Evolutionary conservation across 2,329 filamentous ascomycete genomes (phyloP).

Genomic region (Xylaria sp.): DNA sequence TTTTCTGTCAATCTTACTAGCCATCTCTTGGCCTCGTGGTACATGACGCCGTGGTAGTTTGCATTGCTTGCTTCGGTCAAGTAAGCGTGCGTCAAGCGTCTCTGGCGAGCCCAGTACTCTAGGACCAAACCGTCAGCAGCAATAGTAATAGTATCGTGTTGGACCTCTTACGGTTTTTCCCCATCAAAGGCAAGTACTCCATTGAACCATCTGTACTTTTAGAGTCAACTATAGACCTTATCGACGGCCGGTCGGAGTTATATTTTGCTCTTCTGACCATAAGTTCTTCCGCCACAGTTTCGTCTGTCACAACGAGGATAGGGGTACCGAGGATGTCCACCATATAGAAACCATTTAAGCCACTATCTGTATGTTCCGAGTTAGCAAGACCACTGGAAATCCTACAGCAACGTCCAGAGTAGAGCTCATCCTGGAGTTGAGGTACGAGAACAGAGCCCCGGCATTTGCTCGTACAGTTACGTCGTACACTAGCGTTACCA

Average conservation of each 20-base stretch:
- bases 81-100: slow-evolving; percentile 63
- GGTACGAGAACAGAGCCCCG: neutral
- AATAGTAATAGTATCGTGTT: neutral
- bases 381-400: slow-evolving; percentile 3
- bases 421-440: neutral
- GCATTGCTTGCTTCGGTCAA: slow-evolving; percentile 55
- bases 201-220: slow-evolving; percentile 66
- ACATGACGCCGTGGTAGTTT: slow-evolving; percentile 55
- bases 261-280: slow-evolving; percentile 62
- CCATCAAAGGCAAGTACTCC: slow-evolving; percentile 67
- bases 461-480: neutral
- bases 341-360: slow-evolving; percentile 50
- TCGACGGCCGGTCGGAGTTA: slow-evolving; percentile 61
- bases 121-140: slow-evolving; percentile 6
- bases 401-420: neutral
- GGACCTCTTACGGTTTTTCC: slow-evolving; percentile 60
- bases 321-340: slow-evolving; percentile 52
- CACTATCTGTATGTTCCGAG: slow-evolving; percentile 39
- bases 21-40: slow-evolving; percentile 66
- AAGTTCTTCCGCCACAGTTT: slow-evolving; percentile 64
- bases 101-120: slow-evolving; percentile 67
- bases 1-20: slow-evolving; percentile 60
- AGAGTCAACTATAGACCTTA: slow-evolving; percentile 63
- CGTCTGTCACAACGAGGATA: slow-evolving; percentile 60
- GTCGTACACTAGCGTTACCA: neutral